phyloP scores from a whole-genome alignment of 352 stramenopile genomes.

The Thalassiosira oceanica region DNA sequence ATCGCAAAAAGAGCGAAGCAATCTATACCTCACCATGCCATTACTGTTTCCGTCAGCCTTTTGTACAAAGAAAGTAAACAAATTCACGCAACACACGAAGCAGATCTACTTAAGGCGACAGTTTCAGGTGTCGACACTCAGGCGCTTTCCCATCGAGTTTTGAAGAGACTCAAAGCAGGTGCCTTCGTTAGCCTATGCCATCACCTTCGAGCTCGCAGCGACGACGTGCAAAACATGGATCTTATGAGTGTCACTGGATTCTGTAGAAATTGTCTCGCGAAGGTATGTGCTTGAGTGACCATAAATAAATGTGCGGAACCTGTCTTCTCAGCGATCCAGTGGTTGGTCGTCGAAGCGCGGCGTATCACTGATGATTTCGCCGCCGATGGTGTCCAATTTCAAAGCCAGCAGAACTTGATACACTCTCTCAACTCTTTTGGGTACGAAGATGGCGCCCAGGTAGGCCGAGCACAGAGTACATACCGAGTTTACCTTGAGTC shows the following conservation, averaged over 20 bases:
- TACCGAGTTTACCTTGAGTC: no score
- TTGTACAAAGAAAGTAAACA: constrained; percentile 32
- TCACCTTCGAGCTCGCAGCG: constrained; percentile 73
- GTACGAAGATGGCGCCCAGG: constrained; percentile 78
- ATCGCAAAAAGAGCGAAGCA: not conserved
- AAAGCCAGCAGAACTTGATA: constrained; percentile 24
- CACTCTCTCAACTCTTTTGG: constrained; percentile 64
- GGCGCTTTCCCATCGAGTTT: constrained; percentile 20
- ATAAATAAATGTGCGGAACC: not conserved
- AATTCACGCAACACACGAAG: constrained; percentile 42
- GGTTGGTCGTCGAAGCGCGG: constrained; percentile 74
- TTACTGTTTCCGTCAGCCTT: constrained; percentile 13
- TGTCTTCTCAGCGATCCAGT: constrained; percentile 40
- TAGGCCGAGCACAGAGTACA: no score
- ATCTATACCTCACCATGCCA: constrained; percentile 13
- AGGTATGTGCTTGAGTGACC: constrained; percentile 51
- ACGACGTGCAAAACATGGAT: constrained; percentile 81
- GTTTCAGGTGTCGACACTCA: not conserved
- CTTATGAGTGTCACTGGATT: constrained; percentile 82
- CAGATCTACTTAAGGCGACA: constrained; percentile 27
- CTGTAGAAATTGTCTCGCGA: constrained; percentile 84
- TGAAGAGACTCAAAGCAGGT: constrained; percentile 62
- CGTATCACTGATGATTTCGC: constrained; percentile 36
- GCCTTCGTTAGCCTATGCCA: constrained; percentile 73
- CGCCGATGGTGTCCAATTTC: constrained; percentile 9